Percentiles rank a stretch among this genome's conserved stretches.
phyloP scores from a whole-genome alignment of 352 stramenopile species.

The Blastocystis sp. region DNA sequence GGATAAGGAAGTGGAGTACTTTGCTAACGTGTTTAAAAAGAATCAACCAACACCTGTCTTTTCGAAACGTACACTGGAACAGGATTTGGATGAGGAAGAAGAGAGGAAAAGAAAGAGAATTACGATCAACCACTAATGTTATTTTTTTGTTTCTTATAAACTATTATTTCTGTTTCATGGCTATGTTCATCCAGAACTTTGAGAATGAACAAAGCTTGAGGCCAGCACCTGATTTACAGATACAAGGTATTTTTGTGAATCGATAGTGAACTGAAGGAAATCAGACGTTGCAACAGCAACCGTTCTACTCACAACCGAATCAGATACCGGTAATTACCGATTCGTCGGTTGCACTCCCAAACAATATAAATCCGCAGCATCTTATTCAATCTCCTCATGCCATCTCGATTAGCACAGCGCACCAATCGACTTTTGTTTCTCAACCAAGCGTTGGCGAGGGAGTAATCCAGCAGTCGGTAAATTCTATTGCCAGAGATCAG shows the following conservation, averaged over 20 bases:
- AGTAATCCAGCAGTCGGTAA: not conserved
- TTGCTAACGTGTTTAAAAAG: conserved; percentile 48
- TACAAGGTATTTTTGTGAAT: not conserved
- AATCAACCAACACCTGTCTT: conserved; percentile 26
- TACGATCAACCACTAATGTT: not conserved
- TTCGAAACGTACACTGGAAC: conserved; percentile 41
- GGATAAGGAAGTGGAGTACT: conserved; percentile 44
- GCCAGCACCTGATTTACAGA: not conserved
- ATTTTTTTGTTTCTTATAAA: not conserved
- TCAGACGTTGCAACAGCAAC: not conserved
- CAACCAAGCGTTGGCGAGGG: not conserved
- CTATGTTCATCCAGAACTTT: not conserved
- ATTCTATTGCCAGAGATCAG: not conserved
- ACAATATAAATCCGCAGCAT: not conserved
- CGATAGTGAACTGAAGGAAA: not conserved
- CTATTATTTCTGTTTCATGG: not conserved
- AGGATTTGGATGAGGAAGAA: conserved; percentile 46
- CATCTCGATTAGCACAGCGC: not conserved
- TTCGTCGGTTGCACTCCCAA: not conserved
- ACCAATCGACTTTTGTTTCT: not conserved
- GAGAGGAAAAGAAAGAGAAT: conserved; percentile 8
- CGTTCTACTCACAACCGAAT: not conserved
- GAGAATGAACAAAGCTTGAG: not conserved
- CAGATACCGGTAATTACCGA: not conserved
- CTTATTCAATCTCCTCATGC: not conserved